These are phyloP conservation scores for Chlamydomonas sphaeroides DNA, from an alignment of 139 green algal species.

Conservation along the genomic window DNA sequence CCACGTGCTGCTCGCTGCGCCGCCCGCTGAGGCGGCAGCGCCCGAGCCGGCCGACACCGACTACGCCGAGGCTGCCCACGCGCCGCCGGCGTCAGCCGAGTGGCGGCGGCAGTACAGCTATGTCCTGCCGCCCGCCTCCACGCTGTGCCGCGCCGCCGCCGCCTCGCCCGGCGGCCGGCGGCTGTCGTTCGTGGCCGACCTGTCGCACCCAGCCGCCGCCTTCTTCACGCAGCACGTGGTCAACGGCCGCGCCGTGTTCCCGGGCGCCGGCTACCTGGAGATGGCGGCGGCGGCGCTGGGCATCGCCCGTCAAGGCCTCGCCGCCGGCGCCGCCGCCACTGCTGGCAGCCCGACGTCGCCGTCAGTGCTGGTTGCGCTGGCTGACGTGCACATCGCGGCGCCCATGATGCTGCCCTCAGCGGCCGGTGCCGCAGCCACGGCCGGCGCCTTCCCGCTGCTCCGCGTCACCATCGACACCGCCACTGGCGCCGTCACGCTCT, in stretches of 20 bases:
- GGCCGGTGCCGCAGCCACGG: not conserved
- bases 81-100: not conserved
- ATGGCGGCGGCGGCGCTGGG: slow-evolving; percentile 38
- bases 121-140: slow-evolving; percentile 58
- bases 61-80: not conserved
- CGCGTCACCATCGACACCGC: slow-evolving; percentile 1
- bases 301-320: not conserved
- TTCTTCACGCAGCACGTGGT: slow-evolving; percentile 84
- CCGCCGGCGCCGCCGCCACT: not conserved
- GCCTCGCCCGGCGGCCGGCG: not conserved
- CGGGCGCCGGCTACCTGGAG: slow-evolving; percentile 76
- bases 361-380: slow-evolving; percentile 52
- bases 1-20: slow-evolving; percentile 60
- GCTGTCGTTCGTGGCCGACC: slow-evolving; percentile 41
- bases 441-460: not conserved
- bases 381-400: slow-evolving; percentile 52
- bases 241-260: slow-evolving; percentile 59
- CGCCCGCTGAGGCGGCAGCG: not conserved
- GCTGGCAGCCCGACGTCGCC: too few species aligned
- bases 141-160: slow-evolving; percentile 45
- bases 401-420: slow-evolving; percentile 50
- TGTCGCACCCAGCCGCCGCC: slow-evolving; percentile 45
- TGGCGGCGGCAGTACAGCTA: slow-evolving; percentile 28
- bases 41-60: too few species aligned
- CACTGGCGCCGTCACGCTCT: slow-evolving; percentile 26